Percentiles rank a stretch among this genome's conserved stretches.
Evolutionary conservation across 139 green algal species (phyloP).

Genomic region (Micractinium conductrix): DNA sequence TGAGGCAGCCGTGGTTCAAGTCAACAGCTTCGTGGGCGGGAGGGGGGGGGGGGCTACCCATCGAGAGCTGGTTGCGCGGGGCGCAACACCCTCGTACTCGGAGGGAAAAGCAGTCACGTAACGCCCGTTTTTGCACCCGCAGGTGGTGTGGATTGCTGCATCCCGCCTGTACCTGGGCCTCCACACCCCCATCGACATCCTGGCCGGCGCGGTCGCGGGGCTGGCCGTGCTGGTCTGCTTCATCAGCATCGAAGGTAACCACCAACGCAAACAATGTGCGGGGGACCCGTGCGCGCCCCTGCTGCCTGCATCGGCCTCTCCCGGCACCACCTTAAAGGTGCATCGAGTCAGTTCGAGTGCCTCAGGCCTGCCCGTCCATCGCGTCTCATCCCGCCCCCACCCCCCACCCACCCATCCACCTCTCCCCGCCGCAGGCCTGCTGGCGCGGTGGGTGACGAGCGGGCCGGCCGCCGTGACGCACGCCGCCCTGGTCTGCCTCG

Average conservation of each 20-base stretch:
- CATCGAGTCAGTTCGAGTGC: too few relatives aligned
- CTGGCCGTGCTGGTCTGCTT: slow-evolving; percentile 49
- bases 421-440: not conserved
- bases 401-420: not conserved
- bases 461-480: not conserved
- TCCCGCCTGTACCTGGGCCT: slow-evolving; percentile 60
- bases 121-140: not conserved
- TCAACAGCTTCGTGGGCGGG: too few relatives aligned
- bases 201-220: slow-evolving; percentile 47
- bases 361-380: not conserved
- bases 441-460: not conserved
- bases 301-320: too few relatives aligned
- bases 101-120: too few relatives aligned
- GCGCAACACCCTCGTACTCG: too few relatives aligned
- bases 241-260: slow-evolving; percentile 44
- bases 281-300: too few relatives aligned
- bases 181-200: slow-evolving; percentile 62
- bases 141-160: slow-evolving; percentile 50
- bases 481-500: slow-evolving; percentile 25
- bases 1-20: not conserved
- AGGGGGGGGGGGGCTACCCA: too few relatives aligned
- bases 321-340: not conserved
- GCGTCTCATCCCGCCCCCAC: not conserved
- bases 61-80: too few relatives aligned
- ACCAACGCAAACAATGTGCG: too few relatives aligned